Conservation (phyloP, 768 basidiomycete species). For the Leucogyrophana mollusca region DNA sequence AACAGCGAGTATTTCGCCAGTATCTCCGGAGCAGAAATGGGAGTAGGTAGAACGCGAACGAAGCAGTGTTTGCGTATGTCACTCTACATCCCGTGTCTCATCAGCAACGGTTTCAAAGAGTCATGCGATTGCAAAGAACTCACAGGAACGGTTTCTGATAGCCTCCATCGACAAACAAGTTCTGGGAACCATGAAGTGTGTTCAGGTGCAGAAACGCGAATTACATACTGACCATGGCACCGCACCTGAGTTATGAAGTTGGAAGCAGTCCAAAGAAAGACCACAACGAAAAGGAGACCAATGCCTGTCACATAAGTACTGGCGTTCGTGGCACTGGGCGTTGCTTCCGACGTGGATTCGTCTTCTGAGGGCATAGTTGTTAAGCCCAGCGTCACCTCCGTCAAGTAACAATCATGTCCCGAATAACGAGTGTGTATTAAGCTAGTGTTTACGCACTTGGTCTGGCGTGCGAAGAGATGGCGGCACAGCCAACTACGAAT, state of each 20-base stretch:
- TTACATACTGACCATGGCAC: not conserved
- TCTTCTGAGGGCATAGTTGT: conserved; percentile 2
- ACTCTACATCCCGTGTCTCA: conserved; percentile 44
- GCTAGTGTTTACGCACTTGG: no score
- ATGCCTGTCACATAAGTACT: conserved; percentile 59
- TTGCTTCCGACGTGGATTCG: conserved; percentile 11
- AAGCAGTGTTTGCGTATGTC: conserved; percentile 88
- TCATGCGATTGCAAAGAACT: conserved; percentile 16
- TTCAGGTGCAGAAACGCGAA: not conserved
- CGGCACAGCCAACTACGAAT: no score
- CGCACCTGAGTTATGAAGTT: conserved; percentile 84
- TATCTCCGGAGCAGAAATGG: conserved; percentile 48
- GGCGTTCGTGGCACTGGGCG: conserved; percentile 5
- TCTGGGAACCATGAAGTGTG: conserved; percentile 27
- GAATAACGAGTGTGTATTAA: no score
- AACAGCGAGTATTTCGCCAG: conserved; percentile 5
- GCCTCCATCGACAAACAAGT: conserved; percentile 53
- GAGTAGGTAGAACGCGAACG: conserved; percentile 83
- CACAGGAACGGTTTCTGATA: conserved; percentile 91
- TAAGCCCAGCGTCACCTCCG: no score
- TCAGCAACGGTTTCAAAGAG: conserved; percentile 1
- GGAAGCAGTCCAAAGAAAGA: conserved; percentile 84
- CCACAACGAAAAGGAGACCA: conserved; percentile 67
- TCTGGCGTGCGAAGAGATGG: no score
- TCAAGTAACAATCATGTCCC: no score